Evolutionary conservation across 495 filamentous ascomycete genomes (phyloP), one percentile per base, ranked within the genome.

Genomic region (Neurospora sp.): DNA sequence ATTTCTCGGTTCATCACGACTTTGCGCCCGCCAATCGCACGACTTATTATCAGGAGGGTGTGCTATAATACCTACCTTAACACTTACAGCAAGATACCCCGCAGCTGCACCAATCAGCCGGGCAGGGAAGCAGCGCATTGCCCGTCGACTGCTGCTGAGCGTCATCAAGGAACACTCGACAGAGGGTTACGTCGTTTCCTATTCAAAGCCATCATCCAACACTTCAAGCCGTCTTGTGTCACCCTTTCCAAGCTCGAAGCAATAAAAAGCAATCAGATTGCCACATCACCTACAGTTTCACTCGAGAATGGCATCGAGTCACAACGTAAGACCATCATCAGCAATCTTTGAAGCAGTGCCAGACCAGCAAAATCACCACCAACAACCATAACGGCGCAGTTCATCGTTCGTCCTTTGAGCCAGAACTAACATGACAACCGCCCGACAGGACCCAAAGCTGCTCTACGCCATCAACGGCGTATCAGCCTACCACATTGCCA

Each of bases 391-490:
- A 34, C 54, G 24, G 31, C 54, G 54, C 54, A 19, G 3, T 19
- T 10, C 54, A 66, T 8, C 17, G 54, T 66, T 19, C 15, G 15
- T 15, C 9, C 28, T 15, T 66, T 66, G 11, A 66, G 17, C 54
- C 54, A 2, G 24, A 66, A 66, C 54, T 66, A 36, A 66, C 28
- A 66, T 66, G 54, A 9, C 54, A 31, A 70, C 24, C 59, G 39
- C 69, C 59, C 9, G 69, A 76, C 77, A 86, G 85, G 93, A 96
- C 74, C 92, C 93, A 9, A 91, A 90, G 78, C 84, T 97, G 43
- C 88, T 97, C 70, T 97, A 94, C 84, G 90, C 91, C 76, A 90
- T 97, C 78, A 89, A 88, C 73, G 92, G 92, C 82, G 94, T 98
- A 72, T 87, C 87, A 69, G 94, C 94, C 71, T 97, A 91, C 81